Conservation (phyloP, 139 green algal genomes). For the Micractinium conductrix region DNA sequence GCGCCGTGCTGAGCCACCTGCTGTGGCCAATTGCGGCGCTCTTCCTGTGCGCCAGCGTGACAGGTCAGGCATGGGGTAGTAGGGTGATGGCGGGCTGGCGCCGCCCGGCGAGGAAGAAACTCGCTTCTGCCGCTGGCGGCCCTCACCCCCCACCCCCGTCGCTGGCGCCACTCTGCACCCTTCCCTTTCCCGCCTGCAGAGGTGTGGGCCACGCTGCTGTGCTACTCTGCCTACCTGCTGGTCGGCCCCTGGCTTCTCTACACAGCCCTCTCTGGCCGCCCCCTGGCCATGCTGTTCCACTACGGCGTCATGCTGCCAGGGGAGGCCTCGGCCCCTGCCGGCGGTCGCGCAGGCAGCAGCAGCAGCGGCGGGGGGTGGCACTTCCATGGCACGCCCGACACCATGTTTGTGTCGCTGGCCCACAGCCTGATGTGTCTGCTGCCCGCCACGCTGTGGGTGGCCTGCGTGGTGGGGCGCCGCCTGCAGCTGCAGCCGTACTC, state of each 20-base stretch:
- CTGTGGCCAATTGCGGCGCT: background rate
- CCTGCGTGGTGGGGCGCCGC: constrained; percentile 44
- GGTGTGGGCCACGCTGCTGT: constrained; percentile 10
- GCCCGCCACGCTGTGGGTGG: constrained; percentile 58
- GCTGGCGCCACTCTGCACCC: background rate
- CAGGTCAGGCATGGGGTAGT: background rate
- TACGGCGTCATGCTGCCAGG: constrained; percentile 35
- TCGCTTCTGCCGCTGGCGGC: no score
- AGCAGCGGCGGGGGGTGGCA: background rate
- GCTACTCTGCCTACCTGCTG: constrained; percentile 41
- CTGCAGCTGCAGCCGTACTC: constrained; percentile 3
- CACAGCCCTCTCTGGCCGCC: constrained; percentile 28
- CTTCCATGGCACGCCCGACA: constrained; percentile 34
- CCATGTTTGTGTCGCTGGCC: constrained; percentile 37
- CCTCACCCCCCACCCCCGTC: background rate
- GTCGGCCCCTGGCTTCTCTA: constrained; percentile 53
- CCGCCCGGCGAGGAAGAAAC: no score
- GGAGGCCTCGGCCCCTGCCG: no score
- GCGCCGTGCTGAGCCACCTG: background rate
- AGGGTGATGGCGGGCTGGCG: background rate
- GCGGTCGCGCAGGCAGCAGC: no score
- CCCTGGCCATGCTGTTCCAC: constrained; percentile 37
- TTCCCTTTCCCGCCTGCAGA: background rate
- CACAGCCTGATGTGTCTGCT: constrained; percentile 45
- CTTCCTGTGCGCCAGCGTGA: background rate